Base-by-base conservation (phyloP, 139 green algal species). In the Chlamydomonas schloesseri region DNA sequence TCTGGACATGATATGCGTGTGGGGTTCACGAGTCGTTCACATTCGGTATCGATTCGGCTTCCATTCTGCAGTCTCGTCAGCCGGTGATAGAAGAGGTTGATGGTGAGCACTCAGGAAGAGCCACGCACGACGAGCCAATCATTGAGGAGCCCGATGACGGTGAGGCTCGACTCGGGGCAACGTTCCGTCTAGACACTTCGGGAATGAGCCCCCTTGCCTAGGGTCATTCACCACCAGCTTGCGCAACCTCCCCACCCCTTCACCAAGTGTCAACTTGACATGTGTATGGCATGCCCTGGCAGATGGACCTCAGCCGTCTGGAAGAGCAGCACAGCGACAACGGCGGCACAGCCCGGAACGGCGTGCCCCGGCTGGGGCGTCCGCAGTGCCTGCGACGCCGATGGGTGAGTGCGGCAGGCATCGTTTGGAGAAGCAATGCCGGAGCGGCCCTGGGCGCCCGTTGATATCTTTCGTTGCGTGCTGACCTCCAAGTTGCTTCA, bases 131-230 rank as follows among this genome's bases (percentile, higher is more conserved):
- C n/a, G 46, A 81, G 3, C 83, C 89, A 0, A 92, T 92, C 29
- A 75, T 92, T 2, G 89, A 92, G 33, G 89, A 92, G 68, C 89
- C 89, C 24, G 89, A 88, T 34, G 87, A 80, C 42, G 60, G 60
- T 77, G 68, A 10, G 70, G n/a, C n/a, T n/a, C n/a, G n/a, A n/a
- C n/a, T n/a, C n/a, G n/a, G n/a, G n/a, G n/a, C n/a, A 50, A 50
- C 5, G 42, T 50, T 50, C n/a, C n/a, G n/a, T 50, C 42, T 8
- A 50, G 42, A 50, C 42, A 8, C 6, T 50, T 50, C 42, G 42
- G 42, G n/a, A n/a, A n/a, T n/a, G n/a, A n/a, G n/a, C n/a, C n/a
- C n/a, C n/a, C n/a, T n/a, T n/a, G n/a, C n/a, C n/a, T n/a, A n/a
- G n/a, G n/a, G n/a, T n/a, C n/a, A n/a, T n/a, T n/a, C n/a, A n/a